phyloP scores from a whole-genome alignment of 495 filamentous ascomycete species.

The Jackrogersella multiformis region DNA sequence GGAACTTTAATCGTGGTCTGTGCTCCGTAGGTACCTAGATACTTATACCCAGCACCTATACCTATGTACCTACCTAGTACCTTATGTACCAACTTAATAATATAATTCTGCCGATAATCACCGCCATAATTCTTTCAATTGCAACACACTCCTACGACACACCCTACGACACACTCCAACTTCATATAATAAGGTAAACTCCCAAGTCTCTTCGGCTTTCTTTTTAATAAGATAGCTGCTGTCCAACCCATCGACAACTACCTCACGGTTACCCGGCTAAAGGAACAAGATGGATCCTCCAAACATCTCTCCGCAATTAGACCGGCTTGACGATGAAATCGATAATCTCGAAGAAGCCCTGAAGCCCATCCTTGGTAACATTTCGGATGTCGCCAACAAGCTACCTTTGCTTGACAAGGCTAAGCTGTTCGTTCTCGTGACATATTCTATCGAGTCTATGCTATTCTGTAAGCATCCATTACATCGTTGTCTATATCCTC shows the following conservation, averaged over 20 bases:
- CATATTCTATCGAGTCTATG: conserved; percentile 91
- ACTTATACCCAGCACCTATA: not conserved
- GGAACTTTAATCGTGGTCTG: too few species aligned
- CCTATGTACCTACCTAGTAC: not conserved
- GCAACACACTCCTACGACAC: not conserved
- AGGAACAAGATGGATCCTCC: conserved; percentile 56
- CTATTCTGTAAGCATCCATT: conserved; percentile 74
- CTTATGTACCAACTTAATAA: conserved; percentile 10
- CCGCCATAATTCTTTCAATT: conserved; percentile 40
- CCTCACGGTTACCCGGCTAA: too few species aligned
- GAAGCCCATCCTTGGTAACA: conserved; percentile 67
- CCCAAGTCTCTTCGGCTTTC: not conserved
- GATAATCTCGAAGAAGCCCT: conserved; percentile 80
- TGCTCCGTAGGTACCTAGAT: too few species aligned
- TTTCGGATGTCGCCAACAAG: conserved; percentile 75
- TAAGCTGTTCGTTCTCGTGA: conserved; percentile 83
- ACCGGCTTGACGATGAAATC: conserved; percentile 76
- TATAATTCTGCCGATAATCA: conserved; percentile 27
- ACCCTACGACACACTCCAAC: too few species aligned
- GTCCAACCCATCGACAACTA: not conserved
- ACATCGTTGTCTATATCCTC: too few species aligned
- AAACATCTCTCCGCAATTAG: conserved; percentile 64
- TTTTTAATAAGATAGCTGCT: not conserved
- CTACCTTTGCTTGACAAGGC: conserved; percentile 92
- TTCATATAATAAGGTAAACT: too few species aligned